Base-by-base conservation (phyloP, 148 eudicot genomes). In the Nyssa sinensis region DNA sequence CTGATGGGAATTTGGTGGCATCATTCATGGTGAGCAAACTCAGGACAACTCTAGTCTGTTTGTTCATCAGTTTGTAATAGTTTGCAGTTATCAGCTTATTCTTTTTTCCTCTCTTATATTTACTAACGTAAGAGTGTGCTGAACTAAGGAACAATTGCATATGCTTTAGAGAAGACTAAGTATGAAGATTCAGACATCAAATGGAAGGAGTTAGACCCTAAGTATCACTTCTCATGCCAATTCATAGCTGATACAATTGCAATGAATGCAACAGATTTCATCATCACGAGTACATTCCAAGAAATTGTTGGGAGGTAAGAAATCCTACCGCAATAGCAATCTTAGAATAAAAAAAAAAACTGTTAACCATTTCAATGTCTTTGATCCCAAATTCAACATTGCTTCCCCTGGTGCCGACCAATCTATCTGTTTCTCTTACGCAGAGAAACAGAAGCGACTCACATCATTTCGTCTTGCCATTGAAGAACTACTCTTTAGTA, bases 371-470 rank as follows among this genome's bases (percentile, higher is more conserved):
- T n/a, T n/a, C n/a, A n/a, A 84, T 39, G 94, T 93, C 1, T 93
- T 91, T 71, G 97, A 93, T 81, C 94, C 97, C 29, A 93, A 93
- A 72, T 93, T 93, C 84, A 93, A 91, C 80, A 93, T 91, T 69
- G 93, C 93, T 73, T 69, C 98, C 65, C 98, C 98, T 2, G 98
- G 98, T 25, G 98, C 98, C 3, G 98, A 93, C 76, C 97, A 93
- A 77, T 69, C 93, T 7, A 88, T 93, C 65, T 93, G 89, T 66
- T 93, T 93, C 77, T 93, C 98, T n/a, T 73, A 75, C 70, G 84
- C 91, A 5, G 96, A 90, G 62, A 88, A 85, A 41, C 78, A 80
- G 31, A 89, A 74, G 68, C 81, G 98, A n/a, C 85, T 89, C 83
- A 80, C 88, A 51, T 79, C 81, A 33, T 89, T 91, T 74, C 91